Percentiles rank a stretch among this genome's conserved stretches.
phyloP scores from a whole-genome alignment of 2,329 filamentous ascomycete species.

The Westerdykella ornata region DNA sequence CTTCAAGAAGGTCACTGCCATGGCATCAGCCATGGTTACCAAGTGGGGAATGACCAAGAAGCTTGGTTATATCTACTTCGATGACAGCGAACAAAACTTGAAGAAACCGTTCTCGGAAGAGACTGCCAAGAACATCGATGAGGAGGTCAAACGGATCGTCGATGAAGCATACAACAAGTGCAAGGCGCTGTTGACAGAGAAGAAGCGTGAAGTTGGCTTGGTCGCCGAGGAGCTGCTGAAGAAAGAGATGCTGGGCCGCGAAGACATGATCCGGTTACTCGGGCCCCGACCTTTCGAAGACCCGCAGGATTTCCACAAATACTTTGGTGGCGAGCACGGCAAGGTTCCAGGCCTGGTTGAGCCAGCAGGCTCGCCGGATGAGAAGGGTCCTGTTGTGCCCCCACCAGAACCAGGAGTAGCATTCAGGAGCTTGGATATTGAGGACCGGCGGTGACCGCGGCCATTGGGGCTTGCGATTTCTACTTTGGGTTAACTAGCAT shows the following conservation, averaged over 20 bases:
- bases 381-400: conserved; percentile 32
- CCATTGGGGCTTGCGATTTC: too few species aligned
- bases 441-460: too few species aligned
- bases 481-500: too few species aligned
- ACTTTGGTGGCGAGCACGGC: conserved; percentile 55
- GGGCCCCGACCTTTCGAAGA: conserved; percentile 81
- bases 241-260: conserved; percentile 85
- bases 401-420: conserved; percentile 8
- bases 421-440: too few species aligned
- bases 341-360: conserved; percentile 30
- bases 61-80: conserved; percentile 87
- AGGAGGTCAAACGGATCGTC: conserved; percentile 84
- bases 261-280: conserved; percentile 85
- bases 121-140: conserved; percentile 86
- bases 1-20: conserved; percentile 94
- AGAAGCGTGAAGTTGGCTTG: conserved; percentile 80
- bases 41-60: conserved; percentile 97
- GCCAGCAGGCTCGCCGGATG: conserved; percentile 26
- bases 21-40: conserved; percentile 98
- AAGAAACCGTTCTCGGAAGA: conserved; percentile 95
- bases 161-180: conserved; percentile 91
- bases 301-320: conserved; percentile 84
- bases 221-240: conserved; percentile 86
- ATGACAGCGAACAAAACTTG: conserved; percentile 69
- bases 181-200: conserved; percentile 71